Evolutionary conservation across 75 land plant species (phyloP).

Genomic region (Larix kaempferi): DNA sequence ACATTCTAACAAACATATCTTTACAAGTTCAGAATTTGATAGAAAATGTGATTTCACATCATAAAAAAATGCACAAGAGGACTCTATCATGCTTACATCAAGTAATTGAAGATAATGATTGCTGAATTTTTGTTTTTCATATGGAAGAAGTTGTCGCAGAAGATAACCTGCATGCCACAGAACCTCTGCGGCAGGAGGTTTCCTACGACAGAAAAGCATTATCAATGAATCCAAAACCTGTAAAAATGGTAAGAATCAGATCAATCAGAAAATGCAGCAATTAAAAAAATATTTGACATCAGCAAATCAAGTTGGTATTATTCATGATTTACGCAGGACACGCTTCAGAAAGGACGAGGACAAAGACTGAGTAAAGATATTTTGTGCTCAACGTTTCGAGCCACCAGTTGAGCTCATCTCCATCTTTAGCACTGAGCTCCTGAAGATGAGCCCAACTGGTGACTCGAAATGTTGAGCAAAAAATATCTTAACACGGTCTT

Average conservation of each 20-base stretch:
- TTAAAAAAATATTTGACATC: background rate
- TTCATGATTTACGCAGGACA: no score
- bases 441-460: no score
- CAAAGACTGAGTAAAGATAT: no score
- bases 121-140: slow-evolving; percentile 64
- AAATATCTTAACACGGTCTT: background rate
- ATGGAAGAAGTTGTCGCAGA: slow-evolving; percentile 84
- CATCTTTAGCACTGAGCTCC: no score
- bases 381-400: no score
- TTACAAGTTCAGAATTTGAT: no score
- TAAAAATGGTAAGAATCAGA: background rate
- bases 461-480: background rate
- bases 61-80: background rate
- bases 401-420: no score
- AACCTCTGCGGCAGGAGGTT: slow-evolving; percentile 70
- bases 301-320: background rate
- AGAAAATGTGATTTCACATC: background rate
- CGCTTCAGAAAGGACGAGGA: no score
- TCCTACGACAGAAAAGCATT: slow-evolving; percentile 60
- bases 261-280: background rate
- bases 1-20: no score
- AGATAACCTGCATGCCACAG: slow-evolving; percentile 93
- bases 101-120: slow-evolving; percentile 26
- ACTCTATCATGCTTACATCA: slow-evolving; percentile 8
- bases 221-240: slow-evolving; percentile 89